Base-by-base conservation (phyloP, 2,329 filamentous ascomycete genomes). In the Moelleriella libera region DNA sequence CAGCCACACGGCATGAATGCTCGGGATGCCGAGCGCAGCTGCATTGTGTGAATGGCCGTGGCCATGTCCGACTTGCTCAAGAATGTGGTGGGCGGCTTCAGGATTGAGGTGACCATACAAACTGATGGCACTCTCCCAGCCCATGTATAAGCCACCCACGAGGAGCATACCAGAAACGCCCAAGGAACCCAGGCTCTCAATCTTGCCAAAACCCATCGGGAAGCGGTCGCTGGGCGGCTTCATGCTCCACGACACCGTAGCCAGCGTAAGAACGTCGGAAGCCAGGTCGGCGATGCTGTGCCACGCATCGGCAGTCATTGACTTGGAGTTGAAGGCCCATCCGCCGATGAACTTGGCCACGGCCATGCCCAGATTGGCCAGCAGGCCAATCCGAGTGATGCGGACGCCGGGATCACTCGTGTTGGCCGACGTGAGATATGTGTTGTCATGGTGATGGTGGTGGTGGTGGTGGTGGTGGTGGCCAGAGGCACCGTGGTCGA, bases 211-310 rank as follows among this genome's bases (percentile, higher is more conserved):
- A 2, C 92, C 92, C 57, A 82, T 80, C 2, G 92, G 92, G 61
- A 95, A 98, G 41, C 77, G 77, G 47, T 84, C 76, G 9, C 85
- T 87, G 0, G 92, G 88, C 5, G 87, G 83, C 57, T 85, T 88
- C 50, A 97, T 68, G 50, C 89, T 94, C 81, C 86, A 95, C 21
- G 89, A 90, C 44, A 98, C 89, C 8, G 92, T 98, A 12, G 87
- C 86, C 21, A 98, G 76, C 1, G 92, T 98, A 63, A 96, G 80
- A 56, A 98, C 76, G 64, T 98, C 92, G 47, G 89, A 96, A 51
- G 94, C 88, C 48, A 98, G 78, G 66, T 98, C 92, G 45, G 90
- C 94, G 55, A 97, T 75, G 58, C 88, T 90, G 69, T 98, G 92
- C 69, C 94, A 90, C 48, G 88, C 92, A 64, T 98, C 92, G 60